These are phyloP conservation scores for Mallotus repandus DNA, from an alignment of 441 rosid species.

Conservation along the genomic window DNA sequence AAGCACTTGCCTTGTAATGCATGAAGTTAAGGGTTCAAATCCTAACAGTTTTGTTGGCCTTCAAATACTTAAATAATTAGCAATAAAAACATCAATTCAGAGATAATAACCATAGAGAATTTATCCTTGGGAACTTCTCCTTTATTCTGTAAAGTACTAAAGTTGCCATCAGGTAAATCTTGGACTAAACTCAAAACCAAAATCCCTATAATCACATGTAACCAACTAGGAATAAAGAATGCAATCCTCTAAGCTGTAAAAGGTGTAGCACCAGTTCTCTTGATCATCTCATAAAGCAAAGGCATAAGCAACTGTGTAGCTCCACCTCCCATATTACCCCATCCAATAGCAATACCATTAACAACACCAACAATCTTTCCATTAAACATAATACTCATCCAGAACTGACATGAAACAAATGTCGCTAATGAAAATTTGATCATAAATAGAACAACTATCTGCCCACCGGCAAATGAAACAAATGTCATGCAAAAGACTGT, in stretches of 20 bases:
- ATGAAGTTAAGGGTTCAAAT: no score
- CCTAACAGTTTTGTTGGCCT: no score
- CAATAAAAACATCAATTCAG: neutral
- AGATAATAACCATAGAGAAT: slow-evolving; percentile 26
- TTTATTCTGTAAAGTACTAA: slow-evolving; percentile 35
- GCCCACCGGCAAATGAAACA: slow-evolving; percentile 57
- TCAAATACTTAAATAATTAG: no score
- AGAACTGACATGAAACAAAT: slow-evolving; percentile 79
- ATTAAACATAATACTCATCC: slow-evolving; percentile 97
- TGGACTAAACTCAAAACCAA: slow-evolving; percentile 34
- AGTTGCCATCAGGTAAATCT: slow-evolving; percentile 42
- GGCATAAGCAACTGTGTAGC: slow-evolving; percentile 87
- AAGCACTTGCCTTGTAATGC: no score
- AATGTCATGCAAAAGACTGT: slow-evolving; percentile 83
- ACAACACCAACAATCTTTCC: slow-evolving; percentile 78
- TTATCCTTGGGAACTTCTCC: slow-evolving; percentile 43
- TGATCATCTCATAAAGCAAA: slow-evolving; percentile 59
- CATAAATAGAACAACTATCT: slow-evolving; percentile 73
- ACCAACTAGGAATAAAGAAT: slow-evolving; percentile 75
- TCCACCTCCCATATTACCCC: slow-evolving; percentile 97
- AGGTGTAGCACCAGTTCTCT: slow-evolving; percentile 56
- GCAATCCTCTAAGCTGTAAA: slow-evolving; percentile 93
- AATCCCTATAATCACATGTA: slow-evolving; percentile 36
- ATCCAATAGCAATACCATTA: slow-evolving; percentile 85
- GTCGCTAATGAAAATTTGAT: slow-evolving; percentile 89